These are phyloP conservation scores for Xylaria digitata DNA, from an alignment of 2,329 filamentous ascomycete species.

Conservation along the genomic window DNA sequence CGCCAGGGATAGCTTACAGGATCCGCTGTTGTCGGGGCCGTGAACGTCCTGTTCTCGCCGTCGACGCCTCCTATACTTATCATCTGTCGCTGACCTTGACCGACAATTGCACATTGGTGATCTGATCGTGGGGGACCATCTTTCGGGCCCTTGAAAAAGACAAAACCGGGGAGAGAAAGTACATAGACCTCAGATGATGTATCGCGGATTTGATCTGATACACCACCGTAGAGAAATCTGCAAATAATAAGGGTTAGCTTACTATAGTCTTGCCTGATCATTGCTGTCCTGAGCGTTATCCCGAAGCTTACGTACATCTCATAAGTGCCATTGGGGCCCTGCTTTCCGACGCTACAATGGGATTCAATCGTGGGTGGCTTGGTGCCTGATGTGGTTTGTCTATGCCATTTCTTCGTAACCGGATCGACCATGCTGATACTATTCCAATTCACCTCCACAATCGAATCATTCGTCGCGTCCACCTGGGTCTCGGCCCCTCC, in stretches of 20 bases:
- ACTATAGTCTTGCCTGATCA: neutral
- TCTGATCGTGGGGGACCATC: constrained; percentile 45
- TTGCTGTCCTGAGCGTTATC: neutral
- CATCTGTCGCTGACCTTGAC: constrained; percentile 54
- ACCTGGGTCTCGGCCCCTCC: constrained; percentile 48
- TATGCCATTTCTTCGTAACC: constrained; percentile 51
- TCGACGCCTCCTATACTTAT: constrained; percentile 54
- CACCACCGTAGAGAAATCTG: constrained; percentile 55
- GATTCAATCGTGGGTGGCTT: constrained; percentile 45
- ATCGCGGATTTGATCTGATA: constrained; percentile 36
- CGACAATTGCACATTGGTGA: constrained; percentile 53
- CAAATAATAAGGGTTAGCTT: constrained; percentile 15
- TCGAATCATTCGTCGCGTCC: constrained; percentile 40
- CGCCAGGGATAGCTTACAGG: constrained; percentile 25
- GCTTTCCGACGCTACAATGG: constrained; percentile 52
- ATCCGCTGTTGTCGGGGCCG: constrained; percentile 46
- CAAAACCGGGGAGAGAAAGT: constrained; percentile 54
- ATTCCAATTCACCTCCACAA: constrained; percentile 44
- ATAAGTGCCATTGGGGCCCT: constrained; percentile 50
- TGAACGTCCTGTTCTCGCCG: constrained; percentile 40
- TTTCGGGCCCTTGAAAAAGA: constrained; percentile 50
- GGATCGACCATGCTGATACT: constrained; percentile 51
- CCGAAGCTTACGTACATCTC: constrained; percentile 52
- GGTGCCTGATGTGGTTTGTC: constrained; percentile 50
- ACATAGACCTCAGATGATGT: constrained; percentile 51